These are phyloP conservation scores for Herpetospermum pedunculosum DNA, from an alignment of 306 rosid species.

Conservation along the genomic window DNA sequence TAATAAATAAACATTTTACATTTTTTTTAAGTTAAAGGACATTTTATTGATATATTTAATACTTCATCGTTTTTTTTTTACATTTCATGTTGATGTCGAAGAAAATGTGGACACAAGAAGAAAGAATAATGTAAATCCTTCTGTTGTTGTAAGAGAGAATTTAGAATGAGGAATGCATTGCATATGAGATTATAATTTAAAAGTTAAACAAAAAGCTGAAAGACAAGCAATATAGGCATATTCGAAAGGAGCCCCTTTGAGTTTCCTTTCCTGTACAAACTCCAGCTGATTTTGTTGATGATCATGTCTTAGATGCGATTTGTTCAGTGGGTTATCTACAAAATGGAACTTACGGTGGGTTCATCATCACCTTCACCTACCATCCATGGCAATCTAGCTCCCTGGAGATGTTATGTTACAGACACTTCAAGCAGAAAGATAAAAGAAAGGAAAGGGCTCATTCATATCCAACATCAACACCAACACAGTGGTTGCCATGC, in stretches of 20 bases:
- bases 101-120: no score
- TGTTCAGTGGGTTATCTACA: slow-evolving; percentile 14
- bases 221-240: no score
- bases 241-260: no score
- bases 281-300: neutral
- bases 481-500: neutral
- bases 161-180: no score
- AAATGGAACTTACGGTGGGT: slow-evolving; percentile 15
- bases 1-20: no score
- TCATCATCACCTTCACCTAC: slow-evolving; percentile 31
- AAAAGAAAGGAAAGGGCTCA: neutral
- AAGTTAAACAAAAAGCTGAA: neutral
- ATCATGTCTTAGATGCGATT: neutral
- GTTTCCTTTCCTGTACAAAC: slow-evolving; percentile 6
- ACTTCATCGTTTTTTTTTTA: no score
- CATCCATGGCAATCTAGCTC: slow-evolving; percentile 73
- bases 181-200: neutral
- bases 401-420: slow-evolving; percentile 46
- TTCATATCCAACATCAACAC: neutral
- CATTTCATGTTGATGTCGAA: no score
- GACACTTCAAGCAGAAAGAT: neutral
- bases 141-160: no score
- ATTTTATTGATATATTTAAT: no score
- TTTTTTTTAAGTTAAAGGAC: no score
- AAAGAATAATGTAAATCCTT: no score